Conservation (phyloP, 106 monocot species). For the Posidonia australis region DNA sequence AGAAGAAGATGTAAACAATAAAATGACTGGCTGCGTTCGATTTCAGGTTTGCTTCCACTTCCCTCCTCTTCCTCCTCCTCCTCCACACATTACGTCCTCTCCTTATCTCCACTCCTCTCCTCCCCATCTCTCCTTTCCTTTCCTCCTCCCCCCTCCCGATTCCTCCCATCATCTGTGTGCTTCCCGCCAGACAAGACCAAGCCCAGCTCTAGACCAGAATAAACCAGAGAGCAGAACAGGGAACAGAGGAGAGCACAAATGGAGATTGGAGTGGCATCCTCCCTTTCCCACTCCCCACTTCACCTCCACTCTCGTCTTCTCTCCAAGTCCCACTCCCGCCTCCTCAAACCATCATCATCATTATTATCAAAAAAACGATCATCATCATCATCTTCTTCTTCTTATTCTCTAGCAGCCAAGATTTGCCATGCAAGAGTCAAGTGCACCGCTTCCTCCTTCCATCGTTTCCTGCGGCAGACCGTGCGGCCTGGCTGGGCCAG, state of each 20-base stretch:
- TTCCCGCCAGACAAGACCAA: too few relatives aligned
- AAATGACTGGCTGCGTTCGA: too few relatives aligned
- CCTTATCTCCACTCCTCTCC: background rate
- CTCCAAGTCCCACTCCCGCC: background rate
- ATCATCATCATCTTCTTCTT: background rate
- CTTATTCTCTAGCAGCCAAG: background rate
- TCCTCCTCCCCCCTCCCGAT: background rate
- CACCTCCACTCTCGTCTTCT: background rate
- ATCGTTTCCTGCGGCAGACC: background rate
- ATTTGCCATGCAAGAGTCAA: background rate
- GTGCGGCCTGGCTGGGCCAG: background rate
- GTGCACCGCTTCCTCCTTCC: background rate
- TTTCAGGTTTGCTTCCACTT: too few relatives aligned
- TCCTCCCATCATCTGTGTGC: background rate
- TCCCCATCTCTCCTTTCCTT: background rate
- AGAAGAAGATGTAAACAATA: too few relatives aligned
- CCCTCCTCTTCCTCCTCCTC: too few relatives aligned
- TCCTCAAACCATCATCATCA: background rate
- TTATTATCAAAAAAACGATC: too few relatives aligned
- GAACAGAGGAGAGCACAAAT: background rate
- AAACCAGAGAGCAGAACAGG: background rate
- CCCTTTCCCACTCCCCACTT: background rate
- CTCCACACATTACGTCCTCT: too few relatives aligned
- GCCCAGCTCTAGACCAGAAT: too few relatives aligned
- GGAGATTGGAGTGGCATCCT: conserved; percentile 2